Conservation (phyloP, 495 filamentous ascomycete genomes). For the Penicillium bialowiezense region DNA sequence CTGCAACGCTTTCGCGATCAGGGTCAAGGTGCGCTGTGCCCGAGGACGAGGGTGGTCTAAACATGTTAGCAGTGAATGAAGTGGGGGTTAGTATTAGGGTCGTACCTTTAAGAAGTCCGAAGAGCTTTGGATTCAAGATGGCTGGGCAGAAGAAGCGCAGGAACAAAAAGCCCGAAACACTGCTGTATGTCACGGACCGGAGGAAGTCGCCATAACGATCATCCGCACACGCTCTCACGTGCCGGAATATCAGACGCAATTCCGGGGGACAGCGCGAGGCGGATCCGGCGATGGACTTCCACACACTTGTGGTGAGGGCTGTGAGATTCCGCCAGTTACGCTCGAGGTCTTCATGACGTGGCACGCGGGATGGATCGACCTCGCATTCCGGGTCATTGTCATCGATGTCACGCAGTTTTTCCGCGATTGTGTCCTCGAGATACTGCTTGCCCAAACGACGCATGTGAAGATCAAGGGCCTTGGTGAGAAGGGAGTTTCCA, state of each 20-base stretch:
- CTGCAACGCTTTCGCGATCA: conserved; percentile 95
- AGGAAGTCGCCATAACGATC: conserved; percentile 96
- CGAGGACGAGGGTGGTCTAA: conserved; percentile 80
- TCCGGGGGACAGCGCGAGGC: conserved; percentile 76
- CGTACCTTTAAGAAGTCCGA: conserved; percentile 80
- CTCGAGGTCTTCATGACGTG: conserved; percentile 68
- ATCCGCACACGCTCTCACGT: conserved; percentile 90
- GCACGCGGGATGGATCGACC: conserved; percentile 77
- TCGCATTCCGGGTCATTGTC: conserved; percentile 89
- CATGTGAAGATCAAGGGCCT: conserved; percentile 94
- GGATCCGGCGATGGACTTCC: conserved; percentile 76
- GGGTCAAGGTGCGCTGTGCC: conserved; percentile 86
- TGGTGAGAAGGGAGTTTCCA: conserved; percentile 92
- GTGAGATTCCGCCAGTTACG: conserved; percentile 84
- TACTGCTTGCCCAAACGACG: conserved; percentile 91
- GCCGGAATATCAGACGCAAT: conserved; percentile 82
- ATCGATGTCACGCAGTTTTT: conserved; percentile 82
- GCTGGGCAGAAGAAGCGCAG: conserved; percentile 95
- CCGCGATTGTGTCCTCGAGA: conserved; percentile 80
- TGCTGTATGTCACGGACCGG: conserved; percentile 89
- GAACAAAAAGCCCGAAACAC: conserved; percentile 95
- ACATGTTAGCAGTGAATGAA: conserved; percentile 15
- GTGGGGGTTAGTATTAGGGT: too few relatives aligned
- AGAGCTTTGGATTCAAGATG: conserved; percentile 93
- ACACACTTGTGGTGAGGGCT: conserved; percentile 72